Conservation (phyloP, 163 green algal species). For the Scenedesmus sp. region DNA sequence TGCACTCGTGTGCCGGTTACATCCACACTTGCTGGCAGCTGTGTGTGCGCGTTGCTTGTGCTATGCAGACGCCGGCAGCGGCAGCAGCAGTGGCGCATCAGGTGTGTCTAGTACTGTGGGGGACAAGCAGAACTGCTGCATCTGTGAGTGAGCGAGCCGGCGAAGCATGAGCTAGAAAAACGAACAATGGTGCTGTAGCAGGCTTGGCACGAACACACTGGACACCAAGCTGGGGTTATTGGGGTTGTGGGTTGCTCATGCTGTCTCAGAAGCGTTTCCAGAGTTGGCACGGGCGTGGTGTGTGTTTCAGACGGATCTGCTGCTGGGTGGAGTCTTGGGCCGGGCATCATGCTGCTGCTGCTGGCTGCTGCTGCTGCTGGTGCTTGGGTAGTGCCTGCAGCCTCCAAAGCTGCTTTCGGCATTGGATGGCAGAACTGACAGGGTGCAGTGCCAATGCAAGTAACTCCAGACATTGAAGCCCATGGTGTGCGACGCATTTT, state of each 20-base stretch:
- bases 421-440: too few relatives aligned
- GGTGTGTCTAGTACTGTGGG: neutral
- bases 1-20: too few relatives aligned
- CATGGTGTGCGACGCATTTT: too few relatives aligned
- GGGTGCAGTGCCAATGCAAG: too few relatives aligned
- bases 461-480: too few relatives aligned
- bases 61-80: too few relatives aligned
- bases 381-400: too few relatives aligned
- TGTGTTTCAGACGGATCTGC: neutral
- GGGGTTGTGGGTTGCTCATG: neutral
- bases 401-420: too few relatives aligned
- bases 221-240: neutral
- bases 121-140: neutral
- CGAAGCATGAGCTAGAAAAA: neutral
- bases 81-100: neutral
- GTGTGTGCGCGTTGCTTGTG: too few relatives aligned
- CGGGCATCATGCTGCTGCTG: neutral
- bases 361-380: neutral
- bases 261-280: neutral
- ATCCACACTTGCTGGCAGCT: too few relatives aligned
- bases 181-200: neutral
- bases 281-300: neutral
- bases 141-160: neutral
- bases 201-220: neutral
- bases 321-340: too few relatives aligned